Evolutionary conservation across 2,329 filamentous ascomycete genomes (phyloP).

Genomic region (Zasmidium cellare): DNA sequence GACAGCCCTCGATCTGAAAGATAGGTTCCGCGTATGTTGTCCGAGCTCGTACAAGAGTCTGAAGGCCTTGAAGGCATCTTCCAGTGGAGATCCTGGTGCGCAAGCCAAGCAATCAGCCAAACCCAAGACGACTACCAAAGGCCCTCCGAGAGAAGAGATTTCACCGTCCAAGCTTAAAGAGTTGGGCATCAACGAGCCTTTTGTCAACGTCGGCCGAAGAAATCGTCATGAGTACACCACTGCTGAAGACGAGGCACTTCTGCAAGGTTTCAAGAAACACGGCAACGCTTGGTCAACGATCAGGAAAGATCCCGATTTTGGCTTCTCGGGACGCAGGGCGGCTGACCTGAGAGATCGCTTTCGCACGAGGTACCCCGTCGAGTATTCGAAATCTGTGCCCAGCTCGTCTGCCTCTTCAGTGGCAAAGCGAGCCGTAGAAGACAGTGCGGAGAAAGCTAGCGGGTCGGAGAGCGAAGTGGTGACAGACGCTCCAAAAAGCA

Average conservation of each 20-base stretch:
- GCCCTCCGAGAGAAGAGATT: conserved; percentile 25
- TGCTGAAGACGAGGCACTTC: conserved; percentile 58
- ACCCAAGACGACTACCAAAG: conserved; percentile 17
- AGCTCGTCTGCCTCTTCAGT: conserved; percentile 1
- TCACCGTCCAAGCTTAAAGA: conserved; percentile 37
- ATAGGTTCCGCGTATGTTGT: conserved; percentile 46
- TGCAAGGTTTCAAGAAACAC: conserved; percentile 60
- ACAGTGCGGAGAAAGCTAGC: background rate
- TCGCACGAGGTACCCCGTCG: conserved; percentile 58
- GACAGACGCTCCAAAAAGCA: background rate
- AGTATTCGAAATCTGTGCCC: conserved; percentile 52
- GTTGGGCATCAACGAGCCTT: conserved; percentile 53
- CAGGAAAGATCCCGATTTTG: conserved; percentile 54
- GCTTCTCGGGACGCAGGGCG: conserved; percentile 52
- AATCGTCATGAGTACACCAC: conserved; percentile 57
- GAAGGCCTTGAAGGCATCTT: background rate
- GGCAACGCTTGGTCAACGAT: conserved; percentile 63
- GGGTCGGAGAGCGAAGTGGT: background rate
- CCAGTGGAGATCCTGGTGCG: background rate
- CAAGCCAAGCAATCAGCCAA: background rate
- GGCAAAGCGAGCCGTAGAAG: background rate
- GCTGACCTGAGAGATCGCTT: conserved; percentile 65
- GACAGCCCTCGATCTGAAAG: conserved; percentile 64
- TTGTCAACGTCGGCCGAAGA: conserved; percentile 52
- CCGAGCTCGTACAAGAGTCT: conserved; percentile 27